Evolutionary conservation across 257 asterid species (phyloP), one percentile per base, ranked within the genome.

Genomic region (Solanum pinnatisectum): DNA sequence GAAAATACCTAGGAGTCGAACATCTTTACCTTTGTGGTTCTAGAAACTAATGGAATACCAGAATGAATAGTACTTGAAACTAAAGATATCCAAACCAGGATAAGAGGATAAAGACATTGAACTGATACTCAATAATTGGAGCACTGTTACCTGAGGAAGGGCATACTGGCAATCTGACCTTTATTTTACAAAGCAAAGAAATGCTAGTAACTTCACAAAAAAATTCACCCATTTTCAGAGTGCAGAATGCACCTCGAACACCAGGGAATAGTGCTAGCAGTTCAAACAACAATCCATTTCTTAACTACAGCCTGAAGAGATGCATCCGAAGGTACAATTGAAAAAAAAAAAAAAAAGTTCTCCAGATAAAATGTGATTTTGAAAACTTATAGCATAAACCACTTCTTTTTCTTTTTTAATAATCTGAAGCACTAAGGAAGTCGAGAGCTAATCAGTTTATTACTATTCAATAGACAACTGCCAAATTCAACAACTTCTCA

Each of bases 1-100:
- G 90, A 91, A 82, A 25, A 84, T 89, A 91, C 95, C 95, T 91
- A 89, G 92, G 74, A 87, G 87, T 88, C 85, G 88, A 79, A 91
- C 90, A 90, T 90, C 87, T 90, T 67, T 91, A 42, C 85, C 89
- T 87, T 79, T 85, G 87, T 86, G 89, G 87, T 84, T 91, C 96
- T 91, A 92, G 89, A 91, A 90, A 88, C 95, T 95, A 94, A 90
- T 88, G 88, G 88, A 91, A 39, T 88, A 86, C 86, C 91, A 87
- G 92, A 89, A 36, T 82, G 89, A 84, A 92, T 6, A 89, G 89
- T 3, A 81, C 68, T 81, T 49, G 92, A 87, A 85, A 88, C 88
- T 83, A 88, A 37, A 88, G 87, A 78, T 88, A 77, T 87, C 89
- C 92, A 93, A 87, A 63, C 70, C 70, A 74, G 90, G 91, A 89